phyloP scores from a whole-genome alignment of 208 protist species.

The Trypanosoma melophagium region DNA sequence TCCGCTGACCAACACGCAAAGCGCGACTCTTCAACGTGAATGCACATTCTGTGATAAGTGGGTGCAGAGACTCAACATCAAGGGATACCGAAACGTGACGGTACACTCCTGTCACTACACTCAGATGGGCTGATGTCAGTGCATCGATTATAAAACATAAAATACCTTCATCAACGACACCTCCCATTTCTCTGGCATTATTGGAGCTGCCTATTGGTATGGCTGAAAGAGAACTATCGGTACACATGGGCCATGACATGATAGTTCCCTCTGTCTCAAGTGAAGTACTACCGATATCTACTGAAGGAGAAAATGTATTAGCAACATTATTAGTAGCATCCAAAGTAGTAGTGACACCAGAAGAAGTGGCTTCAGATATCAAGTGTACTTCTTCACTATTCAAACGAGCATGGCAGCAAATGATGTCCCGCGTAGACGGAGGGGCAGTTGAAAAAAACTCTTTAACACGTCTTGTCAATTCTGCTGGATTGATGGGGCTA shows the following conservation, averaged over 20 bases:
- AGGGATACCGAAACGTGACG: conserved; percentile 24
- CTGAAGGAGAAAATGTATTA: too few species aligned
- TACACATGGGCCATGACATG: conserved; percentile 18
- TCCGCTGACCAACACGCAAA: conserved; percentile 13
- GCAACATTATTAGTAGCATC: neutral
- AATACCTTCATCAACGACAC: conserved; percentile 8
- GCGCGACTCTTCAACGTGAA: conserved; percentile 14
- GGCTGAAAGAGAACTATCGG: conserved; percentile 9
- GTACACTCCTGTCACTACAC: neutral
- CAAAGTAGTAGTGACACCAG: neutral
- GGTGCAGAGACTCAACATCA: conserved; percentile 17
- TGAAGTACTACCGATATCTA: too few species aligned
- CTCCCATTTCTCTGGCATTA: neutral
- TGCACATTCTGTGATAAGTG: conserved; percentile 4
- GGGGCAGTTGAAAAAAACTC: conserved; percentile 9
- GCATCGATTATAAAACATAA: conserved; percentile 25
- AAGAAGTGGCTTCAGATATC: neutral
- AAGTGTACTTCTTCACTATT: conserved; percentile 7
- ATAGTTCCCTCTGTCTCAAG: neutral
- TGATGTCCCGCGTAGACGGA: conserved; percentile 8
- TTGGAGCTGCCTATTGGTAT: neutral
- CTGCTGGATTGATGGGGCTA: neutral
- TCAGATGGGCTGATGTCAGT: conserved; percentile 22
- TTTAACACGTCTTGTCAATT: neutral
- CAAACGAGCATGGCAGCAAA: conserved; percentile 13